These are phyloP conservation scores for Diplotaxis tenuifolia DNA, from an alignment of 345 rosid genomes.

Conservation along the genomic window DNA sequence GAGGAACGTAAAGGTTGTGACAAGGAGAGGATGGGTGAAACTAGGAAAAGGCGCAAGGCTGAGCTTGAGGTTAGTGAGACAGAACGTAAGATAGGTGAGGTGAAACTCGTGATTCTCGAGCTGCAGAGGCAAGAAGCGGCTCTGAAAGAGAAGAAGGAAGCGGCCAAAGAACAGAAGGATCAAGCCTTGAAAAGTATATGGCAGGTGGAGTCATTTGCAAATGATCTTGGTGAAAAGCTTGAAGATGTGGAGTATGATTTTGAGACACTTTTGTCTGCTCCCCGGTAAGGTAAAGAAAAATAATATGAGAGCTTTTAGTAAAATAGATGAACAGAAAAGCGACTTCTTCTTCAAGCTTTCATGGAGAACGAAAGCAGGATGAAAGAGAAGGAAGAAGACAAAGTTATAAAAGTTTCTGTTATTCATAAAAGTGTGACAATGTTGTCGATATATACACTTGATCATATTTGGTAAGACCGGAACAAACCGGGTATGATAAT, in stretches of 20 bases:
- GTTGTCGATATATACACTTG: too few relatives aligned
- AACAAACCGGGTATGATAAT: too few relatives aligned
- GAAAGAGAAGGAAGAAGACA: too few relatives aligned
- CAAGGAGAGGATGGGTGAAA: slow-evolving; percentile 3
- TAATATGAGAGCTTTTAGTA: neutral
- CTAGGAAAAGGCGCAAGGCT: slow-evolving; percentile 10
- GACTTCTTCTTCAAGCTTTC: too few relatives aligned
- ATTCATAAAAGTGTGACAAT: too few relatives aligned
- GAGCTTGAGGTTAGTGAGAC: slow-evolving; percentile 35
- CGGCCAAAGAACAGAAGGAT: neutral
- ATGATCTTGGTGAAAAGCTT: slow-evolving; percentile 18
- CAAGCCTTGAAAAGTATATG: slow-evolving; percentile 18
- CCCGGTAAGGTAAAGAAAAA: slow-evolving; percentile 26
- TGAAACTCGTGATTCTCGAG: slow-evolving; percentile 35
- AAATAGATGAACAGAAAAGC: too few relatives aligned
- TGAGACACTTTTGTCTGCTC: slow-evolving; percentile 37
- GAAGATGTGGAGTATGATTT: slow-evolving; percentile 29
- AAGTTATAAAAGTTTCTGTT: too few relatives aligned
- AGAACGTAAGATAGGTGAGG: neutral
- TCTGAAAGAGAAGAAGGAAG: slow-evolving; percentile 4
- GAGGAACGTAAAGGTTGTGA: slow-evolving; percentile 32
- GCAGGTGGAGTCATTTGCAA: slow-evolving; percentile 23
- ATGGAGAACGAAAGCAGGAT: too few relatives aligned
- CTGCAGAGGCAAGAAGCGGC: slow-evolving; percentile 39
- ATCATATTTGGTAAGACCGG: too few relatives aligned